A percentile compares a stretch with the other conserved stretches of the same genome.
Conservation (phyloP, 1,139 yeast species). For the Ogataea hybrid region DNA sequence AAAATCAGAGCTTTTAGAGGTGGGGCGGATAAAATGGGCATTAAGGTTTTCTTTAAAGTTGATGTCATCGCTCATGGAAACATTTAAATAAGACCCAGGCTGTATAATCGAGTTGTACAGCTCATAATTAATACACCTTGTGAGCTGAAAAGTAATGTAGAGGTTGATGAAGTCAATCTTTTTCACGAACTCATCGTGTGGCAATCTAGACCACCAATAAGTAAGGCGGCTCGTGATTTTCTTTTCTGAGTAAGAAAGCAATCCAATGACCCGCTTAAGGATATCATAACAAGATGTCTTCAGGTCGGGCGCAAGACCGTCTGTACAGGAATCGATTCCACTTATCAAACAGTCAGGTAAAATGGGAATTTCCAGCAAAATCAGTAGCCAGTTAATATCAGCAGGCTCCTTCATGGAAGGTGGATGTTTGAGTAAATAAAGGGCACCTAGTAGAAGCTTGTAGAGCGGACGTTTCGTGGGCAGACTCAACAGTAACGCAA, state of each 20-base stretch:
- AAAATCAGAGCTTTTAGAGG: conserved; percentile 23
- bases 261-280: conserved; percentile 63
- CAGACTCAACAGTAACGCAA: conserved; percentile 41
- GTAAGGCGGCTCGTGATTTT: conserved; percentile 45
- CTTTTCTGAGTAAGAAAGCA: conserved; percentile 51
- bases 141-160: conserved; percentile 63
- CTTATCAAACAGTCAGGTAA: conserved; percentile 45
- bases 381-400: conserved; percentile 52
- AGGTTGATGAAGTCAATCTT: conserved; percentile 59
- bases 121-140: conserved; percentile 35
- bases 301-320: conserved; percentile 43
- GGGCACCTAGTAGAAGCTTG: conserved; percentile 48
- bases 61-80: conserved; percentile 26
- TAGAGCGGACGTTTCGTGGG: conserved; percentile 62
- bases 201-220: conserved; percentile 55
- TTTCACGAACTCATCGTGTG: conserved; percentile 38
- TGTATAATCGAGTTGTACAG: conserved; percentile 22
- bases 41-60: conserved; percentile 27
- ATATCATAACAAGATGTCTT: conserved; percentile 60
- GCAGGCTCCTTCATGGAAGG: conserved; percentile 37
- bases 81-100: conserved; percentile 18
- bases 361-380: conserved; percentile 63
- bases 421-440: conserved; percentile 48
- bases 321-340: conserved; percentile 19
- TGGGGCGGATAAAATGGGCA: conserved; percentile 25